Evolutionary conservation across 2,329 filamentous ascomycete genomes (phyloP).

Genomic region (Aspergillus sp.): DNA sequence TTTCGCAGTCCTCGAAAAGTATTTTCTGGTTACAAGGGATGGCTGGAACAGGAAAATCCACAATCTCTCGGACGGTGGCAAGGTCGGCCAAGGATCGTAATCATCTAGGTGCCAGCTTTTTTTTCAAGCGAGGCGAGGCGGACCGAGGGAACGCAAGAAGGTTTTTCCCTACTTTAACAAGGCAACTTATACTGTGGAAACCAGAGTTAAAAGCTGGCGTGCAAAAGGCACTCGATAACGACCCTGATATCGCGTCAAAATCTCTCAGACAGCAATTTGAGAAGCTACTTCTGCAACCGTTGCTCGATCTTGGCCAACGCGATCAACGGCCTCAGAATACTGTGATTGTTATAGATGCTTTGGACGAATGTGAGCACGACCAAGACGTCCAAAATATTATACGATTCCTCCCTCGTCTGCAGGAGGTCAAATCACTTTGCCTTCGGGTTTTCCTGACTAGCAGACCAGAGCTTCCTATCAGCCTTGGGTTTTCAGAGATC

Average conservation of each 20-base stretch:
- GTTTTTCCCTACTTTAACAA: conserved; percentile 39
- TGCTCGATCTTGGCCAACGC: too few relatives aligned
- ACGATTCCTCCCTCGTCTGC: too few relatives aligned
- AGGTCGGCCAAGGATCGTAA: conserved; percentile 14
- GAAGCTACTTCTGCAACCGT: conserved; percentile 24
- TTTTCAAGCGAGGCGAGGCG: conserved; percentile 45
- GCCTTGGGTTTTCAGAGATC: conserved; percentile 18
- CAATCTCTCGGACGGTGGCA: conserved; percentile 35
- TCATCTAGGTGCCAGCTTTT: conserved; percentile 41
- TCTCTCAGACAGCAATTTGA: conserved; percentile 28
- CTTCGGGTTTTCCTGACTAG: conserved; percentile 31
- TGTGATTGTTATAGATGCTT: conserved; percentile 24
- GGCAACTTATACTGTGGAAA: conserved; percentile 26
- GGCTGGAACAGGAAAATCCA: conserved; percentile 25
- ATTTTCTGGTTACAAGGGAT: conserved; percentile 44
- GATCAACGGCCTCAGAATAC: background rate
- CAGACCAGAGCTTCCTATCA: conserved; percentile 26
- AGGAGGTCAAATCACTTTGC: too few relatives aligned
- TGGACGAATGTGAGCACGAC: conserved; percentile 28
- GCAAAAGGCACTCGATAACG: conserved; percentile 16
- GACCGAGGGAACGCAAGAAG: conserved; percentile 36
- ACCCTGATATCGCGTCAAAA: conserved; percentile 25
- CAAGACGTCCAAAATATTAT: too few relatives aligned
- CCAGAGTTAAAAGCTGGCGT: conserved; percentile 6
- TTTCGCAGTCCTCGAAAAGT: conserved; percentile 16